A percentile compares a stretch with the other conserved stretches of the same genome.
Conservation (phyloP, 2,329 filamentous ascomycete species). For the Cordyceps fumosorosea region DNA sequence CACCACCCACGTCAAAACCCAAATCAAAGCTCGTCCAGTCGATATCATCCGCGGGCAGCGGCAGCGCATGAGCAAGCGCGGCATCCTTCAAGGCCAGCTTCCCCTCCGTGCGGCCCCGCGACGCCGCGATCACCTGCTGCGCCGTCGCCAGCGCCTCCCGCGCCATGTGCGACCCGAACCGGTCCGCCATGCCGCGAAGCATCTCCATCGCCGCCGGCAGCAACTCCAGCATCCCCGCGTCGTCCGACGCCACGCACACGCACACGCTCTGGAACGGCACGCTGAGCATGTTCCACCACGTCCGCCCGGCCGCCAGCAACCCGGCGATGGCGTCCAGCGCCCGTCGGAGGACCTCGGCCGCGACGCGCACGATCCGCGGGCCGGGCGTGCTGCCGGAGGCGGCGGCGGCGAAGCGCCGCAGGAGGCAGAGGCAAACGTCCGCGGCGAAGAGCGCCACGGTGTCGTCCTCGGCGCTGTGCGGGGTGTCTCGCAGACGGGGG, state of each 20-base stretch:
- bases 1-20: not conserved
- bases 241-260: conserved; percentile 12
- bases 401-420: conserved; percentile 6
- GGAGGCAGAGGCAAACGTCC: conserved; percentile 14
- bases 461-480: not conserved
- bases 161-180: conserved; percentile 14
- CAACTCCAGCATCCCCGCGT: conserved; percentile 2
- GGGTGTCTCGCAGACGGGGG: not conserved
- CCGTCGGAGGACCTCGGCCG: conserved; percentile 2
- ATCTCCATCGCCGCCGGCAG: conserved; percentile 12
- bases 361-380: not conserved
- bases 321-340: not conserved
- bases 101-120: not conserved
- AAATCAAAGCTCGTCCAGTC: conserved; percentile 1
- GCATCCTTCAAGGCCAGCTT: conserved; percentile 6
- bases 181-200: conserved; percentile 8
- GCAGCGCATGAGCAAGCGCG: conserved; percentile 1
- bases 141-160: conserved; percentile 15
- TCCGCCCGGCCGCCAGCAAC: not conserved
- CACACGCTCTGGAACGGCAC: conserved; percentile 16
- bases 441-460: conserved; percentile 10
- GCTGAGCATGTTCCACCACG: conserved; percentile 16
- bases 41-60: not conserved
- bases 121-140: conserved; percentile 1
- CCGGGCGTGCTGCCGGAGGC: not conserved